These are phyloP conservation scores for Vachellia pachyceras DNA, from an alignment of 306 rosid genomes.

Conservation along the genomic window DNA sequence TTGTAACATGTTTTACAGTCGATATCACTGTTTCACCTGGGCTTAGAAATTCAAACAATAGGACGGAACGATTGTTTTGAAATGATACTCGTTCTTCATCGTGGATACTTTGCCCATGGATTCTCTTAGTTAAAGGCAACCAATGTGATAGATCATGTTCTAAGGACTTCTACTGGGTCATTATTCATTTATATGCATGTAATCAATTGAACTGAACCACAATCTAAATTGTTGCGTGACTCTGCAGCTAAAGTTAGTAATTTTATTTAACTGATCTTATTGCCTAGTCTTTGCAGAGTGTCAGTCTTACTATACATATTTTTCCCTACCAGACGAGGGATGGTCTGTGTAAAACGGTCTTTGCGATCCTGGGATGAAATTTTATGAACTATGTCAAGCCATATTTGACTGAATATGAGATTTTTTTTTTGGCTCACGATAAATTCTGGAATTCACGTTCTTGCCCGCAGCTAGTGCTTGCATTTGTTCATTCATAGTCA, in stretches of 20 bases:
- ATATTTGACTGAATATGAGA: too few relatives aligned
- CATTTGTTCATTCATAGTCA: background rate
- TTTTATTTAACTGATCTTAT: conserved; percentile 8
- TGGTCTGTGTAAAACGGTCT: too few relatives aligned
- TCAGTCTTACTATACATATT: background rate
- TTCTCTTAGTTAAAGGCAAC: too few relatives aligned
- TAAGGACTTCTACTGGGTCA: background rate
- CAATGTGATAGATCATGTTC: background rate
- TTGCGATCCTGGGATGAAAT: too few relatives aligned
- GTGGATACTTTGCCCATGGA: background rate
- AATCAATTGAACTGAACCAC: background rate
- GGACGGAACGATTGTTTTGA: too few relatives aligned
- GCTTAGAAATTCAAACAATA: background rate
- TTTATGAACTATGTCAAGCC: too few relatives aligned
- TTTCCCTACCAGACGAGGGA: too few relatives aligned
- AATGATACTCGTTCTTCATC: background rate
- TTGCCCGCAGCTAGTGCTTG: background rate
- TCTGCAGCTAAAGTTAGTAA: background rate
- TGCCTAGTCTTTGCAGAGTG: background rate
- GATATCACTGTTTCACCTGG: background rate
- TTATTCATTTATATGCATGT: background rate
- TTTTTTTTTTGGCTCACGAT: too few relatives aligned
- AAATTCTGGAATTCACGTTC: background rate
- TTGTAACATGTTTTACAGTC: background rate
- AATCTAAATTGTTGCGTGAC: background rate